Conservation (phyloP, 768 basidiomycete species). For the Xerocomus potaroensis region DNA sequence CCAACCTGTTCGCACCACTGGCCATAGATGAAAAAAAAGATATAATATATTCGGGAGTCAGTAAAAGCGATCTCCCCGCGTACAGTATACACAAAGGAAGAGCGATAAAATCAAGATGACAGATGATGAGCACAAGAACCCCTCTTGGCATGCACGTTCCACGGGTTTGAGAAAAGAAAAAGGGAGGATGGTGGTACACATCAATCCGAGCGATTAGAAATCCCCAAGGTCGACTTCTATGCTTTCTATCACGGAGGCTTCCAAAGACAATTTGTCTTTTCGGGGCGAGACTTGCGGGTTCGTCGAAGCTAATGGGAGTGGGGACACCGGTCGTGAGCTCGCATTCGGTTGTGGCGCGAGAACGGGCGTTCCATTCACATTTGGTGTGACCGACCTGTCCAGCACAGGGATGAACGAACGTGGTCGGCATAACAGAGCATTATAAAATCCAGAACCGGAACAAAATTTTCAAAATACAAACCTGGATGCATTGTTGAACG, state of each 20-base stretch:
- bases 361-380: slow-evolving; percentile 44
- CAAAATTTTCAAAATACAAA: slow-evolving; percentile 29
- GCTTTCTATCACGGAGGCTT: slow-evolving; percentile 55
- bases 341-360: slow-evolving; percentile 27
- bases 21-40: neutral
- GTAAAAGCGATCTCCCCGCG: neutral
- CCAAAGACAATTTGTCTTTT: slow-evolving; percentile 41
- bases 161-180: neutral
- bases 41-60: neutral
- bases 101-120: neutral
- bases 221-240: slow-evolving; percentile 78
- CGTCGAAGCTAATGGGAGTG: slow-evolving; percentile 26
- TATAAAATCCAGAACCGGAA: slow-evolving; percentile 14
- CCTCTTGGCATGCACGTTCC: neutral
- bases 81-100: neutral
- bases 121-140: neutral
- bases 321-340: slow-evolving; percentile 34
- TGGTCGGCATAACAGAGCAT: slow-evolving; percentile 12
- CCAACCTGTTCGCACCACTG: no score
- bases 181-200: slow-evolving; percentile 1
- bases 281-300: slow-evolving; percentile 23
- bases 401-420: slow-evolving; percentile 7
- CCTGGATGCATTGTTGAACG: slow-evolving; percentile 59
- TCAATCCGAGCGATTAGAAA: slow-evolving; percentile 41
- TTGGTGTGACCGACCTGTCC: slow-evolving; percentile 40